Percentiles rank a stretch among this genome's conserved stretches.
These are phyloP conservation scores for Cyclotella baltica DNA, from an alignment of 108 stramenopile species.

Conservation along the genomic window DNA sequence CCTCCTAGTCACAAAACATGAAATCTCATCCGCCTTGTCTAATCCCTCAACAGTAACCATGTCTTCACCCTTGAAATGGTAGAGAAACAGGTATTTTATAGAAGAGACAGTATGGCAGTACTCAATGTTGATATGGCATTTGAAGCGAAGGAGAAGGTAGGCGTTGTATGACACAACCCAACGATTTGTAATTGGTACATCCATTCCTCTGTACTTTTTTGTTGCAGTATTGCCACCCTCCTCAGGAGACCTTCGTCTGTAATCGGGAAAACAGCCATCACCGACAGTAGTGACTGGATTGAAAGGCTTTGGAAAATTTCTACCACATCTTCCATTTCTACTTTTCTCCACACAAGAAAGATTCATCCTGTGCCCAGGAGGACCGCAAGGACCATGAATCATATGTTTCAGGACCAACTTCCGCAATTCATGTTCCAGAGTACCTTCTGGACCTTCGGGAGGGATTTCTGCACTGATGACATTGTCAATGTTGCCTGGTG, in stretches of 20 bases:
- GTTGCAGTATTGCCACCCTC: background rate
- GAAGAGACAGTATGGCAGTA: too few species aligned
- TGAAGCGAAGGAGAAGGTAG: constrained; percentile 3
- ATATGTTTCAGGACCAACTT: background rate
- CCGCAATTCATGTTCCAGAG: background rate
- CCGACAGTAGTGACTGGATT: background rate
- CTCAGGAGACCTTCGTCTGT: background rate
- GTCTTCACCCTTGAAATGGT: too few species aligned
- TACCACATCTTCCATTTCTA: constrained; percentile 3
- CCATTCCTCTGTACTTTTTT: background rate
- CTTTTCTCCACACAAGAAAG: background rate
- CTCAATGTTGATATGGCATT: too few species aligned
- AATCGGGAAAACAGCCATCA: constrained; percentile 6
- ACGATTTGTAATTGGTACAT: background rate
- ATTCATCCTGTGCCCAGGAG: background rate
- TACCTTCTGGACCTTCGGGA: background rate
- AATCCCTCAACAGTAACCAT: too few species aligned
- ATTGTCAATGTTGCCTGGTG: constrained; percentile 23
- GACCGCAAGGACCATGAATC: constrained; percentile 12
- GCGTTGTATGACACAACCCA: constrained; percentile 32
- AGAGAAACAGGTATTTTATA: too few species aligned
- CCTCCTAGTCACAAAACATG: too few species aligned
- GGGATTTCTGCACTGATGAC: constrained; percentile 40
- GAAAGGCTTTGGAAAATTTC: background rate
- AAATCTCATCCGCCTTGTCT: too few species aligned